phyloP scores from a whole-genome alignment of 192 early-diverging fungal genomes.

The Umbelopsis sp. region DNA sequence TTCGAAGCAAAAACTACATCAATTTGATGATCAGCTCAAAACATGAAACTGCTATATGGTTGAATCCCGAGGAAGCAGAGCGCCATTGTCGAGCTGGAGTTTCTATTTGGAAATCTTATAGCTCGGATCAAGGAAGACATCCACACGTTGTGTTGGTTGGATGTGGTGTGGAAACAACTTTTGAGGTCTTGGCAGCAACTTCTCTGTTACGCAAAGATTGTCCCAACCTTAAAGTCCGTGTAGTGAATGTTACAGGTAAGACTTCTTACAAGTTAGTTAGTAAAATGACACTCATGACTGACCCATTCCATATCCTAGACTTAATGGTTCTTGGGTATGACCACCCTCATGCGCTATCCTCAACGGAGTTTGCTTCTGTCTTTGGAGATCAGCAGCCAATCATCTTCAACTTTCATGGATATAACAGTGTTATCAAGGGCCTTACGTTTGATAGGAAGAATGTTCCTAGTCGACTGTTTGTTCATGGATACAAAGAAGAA shows the following conservation, averaged over 20 bases:
- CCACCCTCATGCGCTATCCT: conserved; percentile 44
- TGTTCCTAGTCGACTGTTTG: conserved; percentile 22
- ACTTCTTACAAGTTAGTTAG: background rate
- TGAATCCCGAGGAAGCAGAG: conserved; percentile 39
- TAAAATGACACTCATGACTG: background rate
- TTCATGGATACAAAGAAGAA: conserved; percentile 49
- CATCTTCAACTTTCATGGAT: conserved; percentile 51
- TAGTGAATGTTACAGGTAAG: conserved; percentile 47
- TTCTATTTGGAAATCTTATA: conserved; percentile 41
- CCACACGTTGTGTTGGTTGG: conserved; percentile 49
- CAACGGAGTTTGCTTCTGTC: conserved; percentile 33
- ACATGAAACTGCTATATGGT: conserved; percentile 43
- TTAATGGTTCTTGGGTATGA: conserved; percentile 40
- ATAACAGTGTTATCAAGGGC: conserved; percentile 39
- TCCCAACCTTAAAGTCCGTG: conserved; percentile 39
- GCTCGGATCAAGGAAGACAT: conserved; percentile 34
- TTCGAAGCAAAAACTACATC: conserved; percentile 43
- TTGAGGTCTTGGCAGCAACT: conserved; percentile 44
- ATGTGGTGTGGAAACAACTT: conserved; percentile 44
- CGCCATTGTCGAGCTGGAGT: conserved; percentile 42
- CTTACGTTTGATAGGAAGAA: conserved; percentile 34
- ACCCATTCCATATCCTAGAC: conserved; percentile 15
- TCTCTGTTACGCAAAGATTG: conserved; percentile 38
- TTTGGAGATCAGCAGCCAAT: conserved; percentile 41
- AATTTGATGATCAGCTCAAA: conserved; percentile 46